Conservation (phyloP, 2,329 filamentous ascomycete species). For the Calonectria leucothoes region DNA sequence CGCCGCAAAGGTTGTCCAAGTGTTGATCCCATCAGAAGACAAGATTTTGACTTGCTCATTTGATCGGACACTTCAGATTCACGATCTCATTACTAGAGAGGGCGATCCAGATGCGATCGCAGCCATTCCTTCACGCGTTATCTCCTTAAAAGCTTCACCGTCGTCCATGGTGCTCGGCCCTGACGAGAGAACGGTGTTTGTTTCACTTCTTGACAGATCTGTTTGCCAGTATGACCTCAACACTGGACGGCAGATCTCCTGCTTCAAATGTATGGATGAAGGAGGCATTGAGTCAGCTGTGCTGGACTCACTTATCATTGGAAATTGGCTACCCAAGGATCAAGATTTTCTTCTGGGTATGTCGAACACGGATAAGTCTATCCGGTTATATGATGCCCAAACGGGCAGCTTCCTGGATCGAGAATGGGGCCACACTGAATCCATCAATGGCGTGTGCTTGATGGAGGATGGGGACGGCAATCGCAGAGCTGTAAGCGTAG, state of each 20-base stretch:
- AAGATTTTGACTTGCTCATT: conserved; percentile 87
- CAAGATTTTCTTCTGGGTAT: conserved; percentile 82
- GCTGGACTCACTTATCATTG: conserved; percentile 80
- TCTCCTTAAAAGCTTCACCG: conserved; percentile 88
- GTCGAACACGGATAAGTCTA: conserved; percentile 95
- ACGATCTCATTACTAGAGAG: conserved; percentile 80
- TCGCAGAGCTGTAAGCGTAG: conserved; percentile 77
- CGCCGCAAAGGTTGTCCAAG: conserved; percentile 82
- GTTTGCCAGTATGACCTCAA: conserved; percentile 71
- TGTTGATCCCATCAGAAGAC: conserved; percentile 79
- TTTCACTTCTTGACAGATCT: conserved; percentile 71
- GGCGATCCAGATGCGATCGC: conserved; percentile 74
- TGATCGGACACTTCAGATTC: conserved; percentile 87
- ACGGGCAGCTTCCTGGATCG: conserved; percentile 83
- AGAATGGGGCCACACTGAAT: conserved; percentile 96
- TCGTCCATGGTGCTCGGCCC: conserved; percentile 82
- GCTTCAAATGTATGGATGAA: conserved; percentile 86
- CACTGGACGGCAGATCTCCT: conserved; percentile 75
- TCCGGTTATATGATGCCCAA: conserved; percentile 86
- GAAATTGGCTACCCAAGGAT: conserved; percentile 64
- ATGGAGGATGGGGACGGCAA: conserved; percentile 68
- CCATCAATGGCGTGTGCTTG: conserved; percentile 86
- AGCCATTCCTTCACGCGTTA: conserved; percentile 80
- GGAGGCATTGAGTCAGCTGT: conserved; percentile 85
- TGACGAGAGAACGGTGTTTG: conserved; percentile 68